Percentiles rank a stretch among this genome's conserved stretches.
phyloP scores from a whole-genome alignment of 2,329 filamentous ascomycete species.

The Aspergillus aculeatus region DNA sequence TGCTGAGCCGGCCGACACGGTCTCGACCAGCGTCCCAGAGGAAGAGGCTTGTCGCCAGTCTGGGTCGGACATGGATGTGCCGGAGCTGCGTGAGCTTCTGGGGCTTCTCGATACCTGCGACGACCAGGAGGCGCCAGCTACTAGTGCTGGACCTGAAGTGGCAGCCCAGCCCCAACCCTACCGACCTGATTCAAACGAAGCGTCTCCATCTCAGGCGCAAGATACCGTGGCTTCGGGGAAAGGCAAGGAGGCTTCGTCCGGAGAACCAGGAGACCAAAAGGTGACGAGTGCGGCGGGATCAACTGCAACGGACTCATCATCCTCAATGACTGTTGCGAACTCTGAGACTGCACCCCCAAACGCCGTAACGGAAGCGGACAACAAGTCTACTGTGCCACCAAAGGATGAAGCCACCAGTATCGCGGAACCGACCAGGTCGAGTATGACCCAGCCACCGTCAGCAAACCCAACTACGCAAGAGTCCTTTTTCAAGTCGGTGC shows the following conservation, averaged over 20 bases:
- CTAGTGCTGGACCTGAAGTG: constrained; percentile 15
- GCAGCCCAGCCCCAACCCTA: constrained; percentile 17
- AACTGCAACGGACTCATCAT: constrained; percentile 12
- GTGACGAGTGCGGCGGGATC: constrained; percentile 16
- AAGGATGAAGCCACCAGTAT: constrained; percentile 33
- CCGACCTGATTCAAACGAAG: constrained; percentile 16
- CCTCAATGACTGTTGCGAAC: constrained; percentile 16
- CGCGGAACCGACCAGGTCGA: constrained; percentile 33
- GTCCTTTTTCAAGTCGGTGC: constrained; percentile 95
- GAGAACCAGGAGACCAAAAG: constrained; percentile 22
- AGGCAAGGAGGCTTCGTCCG: constrained; percentile 3
- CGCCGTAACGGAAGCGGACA: constrained; percentile 24
- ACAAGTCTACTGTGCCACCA: constrained; percentile 20
- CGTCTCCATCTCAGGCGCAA: constrained; percentile 2
- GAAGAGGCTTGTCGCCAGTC: constrained; percentile 16
- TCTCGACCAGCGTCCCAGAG: constrained; percentile 25
- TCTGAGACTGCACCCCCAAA: constrained; percentile 23
- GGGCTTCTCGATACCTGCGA: constrained; percentile 16
- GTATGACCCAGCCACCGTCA: constrained; percentile 50
- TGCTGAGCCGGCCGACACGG: background rate
- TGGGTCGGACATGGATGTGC: constrained; percentile 14
- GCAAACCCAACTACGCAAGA: constrained; percentile 86
- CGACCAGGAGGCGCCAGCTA: constrained; percentile 17
- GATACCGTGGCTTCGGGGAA: background rate
- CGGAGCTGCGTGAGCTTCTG: constrained; percentile 13